phyloP scores from a whole-genome alignment of 2,329 filamentous ascomycete genomes.

The Daldinia sp. region DNA sequence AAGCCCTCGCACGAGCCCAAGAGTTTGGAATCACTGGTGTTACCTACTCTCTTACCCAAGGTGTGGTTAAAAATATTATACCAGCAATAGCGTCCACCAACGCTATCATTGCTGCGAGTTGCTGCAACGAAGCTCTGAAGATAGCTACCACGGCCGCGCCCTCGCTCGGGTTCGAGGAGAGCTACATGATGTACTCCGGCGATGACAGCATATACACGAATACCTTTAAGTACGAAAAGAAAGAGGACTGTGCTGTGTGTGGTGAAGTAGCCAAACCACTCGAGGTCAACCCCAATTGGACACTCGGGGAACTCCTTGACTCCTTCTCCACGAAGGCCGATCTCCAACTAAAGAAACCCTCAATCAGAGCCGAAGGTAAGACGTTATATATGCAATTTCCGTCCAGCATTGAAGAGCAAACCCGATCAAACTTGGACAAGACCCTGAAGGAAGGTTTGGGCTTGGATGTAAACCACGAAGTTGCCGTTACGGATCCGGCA shows the following conservation, averaged over 20 bases:
- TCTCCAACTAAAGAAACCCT: conserved; percentile 93
- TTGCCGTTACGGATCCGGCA: conserved; percentile 93
- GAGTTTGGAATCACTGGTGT: conserved; percentile 94
- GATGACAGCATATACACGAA: conserved; percentile 97
- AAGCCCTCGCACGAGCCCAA: conserved; percentile 81
- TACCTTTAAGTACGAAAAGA: conserved; percentile 95
- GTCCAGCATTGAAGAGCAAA: conserved; percentile 84
- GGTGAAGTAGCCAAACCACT: conserved; percentile 84
- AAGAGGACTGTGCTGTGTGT: conserved; percentile 94
- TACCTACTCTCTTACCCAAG: conserved; percentile 95
- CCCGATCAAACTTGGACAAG: conserved; percentile 82
- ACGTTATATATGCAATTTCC: conserved; percentile 92
- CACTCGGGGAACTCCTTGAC: conserved; percentile 86
- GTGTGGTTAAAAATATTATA: conserved; percentile 99
- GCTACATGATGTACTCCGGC: conserved; percentile 99
- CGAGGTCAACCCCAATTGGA: conserved; percentile 75
- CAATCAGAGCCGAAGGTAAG: conserved; percentile 80
- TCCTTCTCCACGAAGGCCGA: conserved; percentile 85
- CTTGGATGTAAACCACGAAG: conserved; percentile 83
- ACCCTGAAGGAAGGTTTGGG: conserved; percentile 77
- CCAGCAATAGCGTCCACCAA: conserved; percentile 98
- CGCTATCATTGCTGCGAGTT: conserved; percentile 93
- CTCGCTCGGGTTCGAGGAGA: conserved; percentile 80
- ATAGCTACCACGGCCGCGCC: conserved; percentile 87
- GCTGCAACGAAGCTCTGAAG: conserved; percentile 97